Base-by-base conservation (phyloP, 2,329 filamentous ascomycete species). In the Ophiognomonia clavigignenti-juglandacearum region DNA sequence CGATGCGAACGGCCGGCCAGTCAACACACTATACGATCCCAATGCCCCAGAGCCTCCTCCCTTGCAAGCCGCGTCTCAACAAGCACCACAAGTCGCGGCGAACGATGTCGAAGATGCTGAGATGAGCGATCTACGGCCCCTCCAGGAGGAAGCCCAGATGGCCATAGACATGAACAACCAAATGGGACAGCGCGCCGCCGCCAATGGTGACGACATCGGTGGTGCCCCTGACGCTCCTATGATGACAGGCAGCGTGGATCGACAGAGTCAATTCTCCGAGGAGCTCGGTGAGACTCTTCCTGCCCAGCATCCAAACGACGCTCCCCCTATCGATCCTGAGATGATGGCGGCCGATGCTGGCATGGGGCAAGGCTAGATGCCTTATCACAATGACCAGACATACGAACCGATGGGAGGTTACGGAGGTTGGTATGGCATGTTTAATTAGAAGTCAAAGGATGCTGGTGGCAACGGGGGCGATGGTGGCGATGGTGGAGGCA, bases 1-100 rank as follows among this genome's bases (percentile, higher is more conserved):
- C 4, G 67, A 74, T 26, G 59, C 57, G 14, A 27, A 67, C 8
- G 69, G 67, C 1, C 54, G 53, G 3, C 62, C 69, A 2, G 63
- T 64, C 36, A 71, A 71, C 47, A 74, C 70, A 3, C 14, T 47
- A 6, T 51, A 48, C 35, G 23, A 36, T 19, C 37, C 37, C 4
- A 20, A 35, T 19, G 19, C 29, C 7, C 36, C 36, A n/a, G 24
- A 9, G 14, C 43, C 36, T 13, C 19, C n/a, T n/a, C 43, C 39
- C 16, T 32, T 39, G n/a, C 42, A 48, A 31, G 42, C 34, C 16
- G 20, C 26, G 13, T 13, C n/a, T 11, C 39, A 43, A n/a, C 27
- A 39, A 36, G 38, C 38, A 9, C 23, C 43, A 22, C 18, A 26
- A 3, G 20, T 45, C 14, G 29, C 39, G 24, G 42, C 45, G 4